Conservation (phyloP, 1,284 basidiomycete species). For the Cutaneotrichosporon arboriforme region DNA sequence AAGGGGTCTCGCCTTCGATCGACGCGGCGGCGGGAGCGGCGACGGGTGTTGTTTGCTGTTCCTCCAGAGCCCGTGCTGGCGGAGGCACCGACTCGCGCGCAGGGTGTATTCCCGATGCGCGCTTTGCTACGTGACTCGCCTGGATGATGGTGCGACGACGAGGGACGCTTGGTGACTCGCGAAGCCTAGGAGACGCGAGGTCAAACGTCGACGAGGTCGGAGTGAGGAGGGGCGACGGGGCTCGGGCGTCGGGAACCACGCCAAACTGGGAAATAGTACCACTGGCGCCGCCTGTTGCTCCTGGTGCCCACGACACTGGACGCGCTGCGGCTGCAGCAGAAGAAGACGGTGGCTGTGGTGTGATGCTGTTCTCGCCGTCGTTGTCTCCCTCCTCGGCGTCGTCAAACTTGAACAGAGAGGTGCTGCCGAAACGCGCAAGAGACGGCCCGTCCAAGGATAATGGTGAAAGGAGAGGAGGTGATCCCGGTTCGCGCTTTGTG, state of each 20-base stretch:
- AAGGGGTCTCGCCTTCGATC: not conserved
- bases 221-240: conserved; percentile 10
- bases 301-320: not conserved
- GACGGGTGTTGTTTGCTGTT: not conserved
- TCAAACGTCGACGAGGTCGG: conserved; percentile 13
- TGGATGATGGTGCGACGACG: conserved; percentile 35
- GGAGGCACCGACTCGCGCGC: conserved; percentile 2
- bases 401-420: not conserved
- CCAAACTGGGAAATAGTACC: too few relatives aligned
- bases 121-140: conserved; percentile 1
- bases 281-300: not conserved
- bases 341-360: conserved; percentile 2
- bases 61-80: not conserved
- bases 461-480: conserved; percentile 27
- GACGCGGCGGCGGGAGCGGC: not conserved
- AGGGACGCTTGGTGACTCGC: conserved; percentile 30
- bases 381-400: conserved; percentile 2
- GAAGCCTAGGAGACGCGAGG: conserved; percentile 21
- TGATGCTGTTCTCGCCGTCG: not conserved
- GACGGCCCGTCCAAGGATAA: conserved; percentile 24
- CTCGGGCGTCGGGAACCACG: not conserved
- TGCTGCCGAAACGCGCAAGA: not conserved
- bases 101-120: conserved; percentile 2
- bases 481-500: conserved; percentile 2
- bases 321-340: conserved; percentile 1